These are phyloP conservation scores for Solanum appendiculatum DNA, from an alignment of 257 asterid genomes.

Conservation along the genomic window DNA sequence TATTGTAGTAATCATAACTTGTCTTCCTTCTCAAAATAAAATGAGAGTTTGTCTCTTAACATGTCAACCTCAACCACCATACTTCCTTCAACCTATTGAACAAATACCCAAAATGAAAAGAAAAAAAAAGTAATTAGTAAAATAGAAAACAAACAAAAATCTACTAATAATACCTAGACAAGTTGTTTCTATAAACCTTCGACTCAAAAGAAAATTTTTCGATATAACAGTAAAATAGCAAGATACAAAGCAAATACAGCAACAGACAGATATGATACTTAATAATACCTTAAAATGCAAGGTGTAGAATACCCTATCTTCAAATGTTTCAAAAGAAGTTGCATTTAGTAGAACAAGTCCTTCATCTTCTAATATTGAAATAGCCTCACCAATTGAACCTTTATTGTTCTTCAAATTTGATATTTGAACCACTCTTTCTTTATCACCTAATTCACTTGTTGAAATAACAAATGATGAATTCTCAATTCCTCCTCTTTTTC, in stretches of 20 bases:
- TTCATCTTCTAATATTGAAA: slow-evolving; percentile 1
- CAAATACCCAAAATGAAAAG: background rate
- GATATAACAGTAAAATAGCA: background rate
- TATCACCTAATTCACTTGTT: background rate
- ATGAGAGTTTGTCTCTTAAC: background rate
- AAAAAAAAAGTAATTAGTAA: background rate
- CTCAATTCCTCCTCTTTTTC: background rate
- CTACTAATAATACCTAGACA: background rate
- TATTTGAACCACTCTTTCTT: background rate
- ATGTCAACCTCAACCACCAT: background rate
- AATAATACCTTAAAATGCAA: slow-evolving; percentile 10
- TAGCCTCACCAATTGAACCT: background rate
- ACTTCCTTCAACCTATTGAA: background rate
- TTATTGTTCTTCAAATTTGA: background rate
- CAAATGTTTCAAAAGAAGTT: background rate
- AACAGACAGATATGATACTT: background rate
- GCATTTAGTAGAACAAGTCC: background rate
- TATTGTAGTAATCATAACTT: background rate
- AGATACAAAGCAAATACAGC: background rate
- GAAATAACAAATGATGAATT: background rate
- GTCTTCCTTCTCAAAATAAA: background rate
- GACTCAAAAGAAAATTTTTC: background rate
- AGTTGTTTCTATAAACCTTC: background rate
- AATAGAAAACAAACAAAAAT: background rate
- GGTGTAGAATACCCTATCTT: background rate